Evolutionary conservation across 2,329 filamentous ascomycete genomes (phyloP), one percentile per base, ranked within the genome.

Genomic region (Mycocentrospora acerina): DNA sequence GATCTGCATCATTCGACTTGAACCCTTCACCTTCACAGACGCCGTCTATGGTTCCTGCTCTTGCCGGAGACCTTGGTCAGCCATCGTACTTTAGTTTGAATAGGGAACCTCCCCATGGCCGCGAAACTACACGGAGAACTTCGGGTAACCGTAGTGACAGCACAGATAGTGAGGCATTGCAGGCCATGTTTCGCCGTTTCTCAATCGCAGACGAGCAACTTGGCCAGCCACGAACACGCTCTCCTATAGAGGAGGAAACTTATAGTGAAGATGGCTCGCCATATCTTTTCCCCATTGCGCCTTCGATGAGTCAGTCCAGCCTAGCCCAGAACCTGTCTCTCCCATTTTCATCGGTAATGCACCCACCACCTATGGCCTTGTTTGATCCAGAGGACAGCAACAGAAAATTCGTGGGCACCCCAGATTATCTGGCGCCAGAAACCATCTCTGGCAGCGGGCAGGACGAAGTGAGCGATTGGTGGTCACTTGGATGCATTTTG

Each of bases 401-500:
- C 61, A 82, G 93, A 37, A 84, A 89, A 26, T 98, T 98, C 57
- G 93, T 98, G 7, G 93, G 93, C 22, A 98, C 93, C 0, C 93
- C 93, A 0, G 93, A 98, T 66, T 98, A 98, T 62, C 79, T 98
- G 11, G 93, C 93, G 0, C 93, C 93, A 0, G 94, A 98, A 64
- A 98, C 94, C 0, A 95, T 98, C 61, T 90, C 89, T 51, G 93
- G 94, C 33, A 83, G 90, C 51, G 90, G 91, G 2, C 93, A 98
- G 67, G 93, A 98, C 60, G 91, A 97, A 67, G 93, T 91, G 53
- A 97, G 93, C 62, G 93, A 98, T 81, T 98, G 93, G 93, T 98
- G 93, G 93, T 97, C 93, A 15, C 78, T 98, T n/a, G 93, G 93
- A 1, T 98, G 94, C 66, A 97, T 98, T 55, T 74, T 97, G 68